Percentiles rank a stretch among this genome's conserved stretches.
Conservation (phyloP, 257 asterid genomes). For the Salvia miltiorrhiza region DNA sequence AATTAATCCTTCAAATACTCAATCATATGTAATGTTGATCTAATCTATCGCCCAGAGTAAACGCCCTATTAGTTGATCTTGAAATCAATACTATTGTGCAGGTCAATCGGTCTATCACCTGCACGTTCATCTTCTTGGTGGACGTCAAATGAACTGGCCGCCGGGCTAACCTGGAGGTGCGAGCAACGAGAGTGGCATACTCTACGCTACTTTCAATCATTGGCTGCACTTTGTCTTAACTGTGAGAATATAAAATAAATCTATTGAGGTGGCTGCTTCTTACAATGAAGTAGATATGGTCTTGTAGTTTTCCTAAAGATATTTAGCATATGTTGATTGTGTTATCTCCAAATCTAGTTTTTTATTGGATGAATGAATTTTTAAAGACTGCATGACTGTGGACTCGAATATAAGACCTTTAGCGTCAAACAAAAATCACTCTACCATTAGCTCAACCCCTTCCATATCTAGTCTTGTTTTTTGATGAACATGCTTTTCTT, state of each 20-base stretch:
- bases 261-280: conserved; percentile 9
- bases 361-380: no score
- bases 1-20: no score
- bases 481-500: not conserved
- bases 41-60: no score
- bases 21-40: no score
- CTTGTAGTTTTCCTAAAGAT: not conserved
- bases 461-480: no score
- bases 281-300: not conserved
- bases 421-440: no score
- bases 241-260: conserved; percentile 5
- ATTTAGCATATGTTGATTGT: not conserved
- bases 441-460: no score
- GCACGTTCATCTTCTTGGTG: conserved; percentile 93
- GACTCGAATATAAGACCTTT: no score
- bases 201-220: not conserved
- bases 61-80: conserved; percentile 3
- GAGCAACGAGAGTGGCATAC: not conserved
- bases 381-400: no score
- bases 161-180: conserved; percentile 56
- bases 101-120: conserved; percentile 93
- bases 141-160: conserved; percentile 99
- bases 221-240: not conserved
- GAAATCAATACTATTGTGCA: conserved; percentile 23
- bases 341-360: not conserved